Conservation (phyloP, 768 basidiomycete species). For the Xerocomus brunneocitrinus region DNA sequence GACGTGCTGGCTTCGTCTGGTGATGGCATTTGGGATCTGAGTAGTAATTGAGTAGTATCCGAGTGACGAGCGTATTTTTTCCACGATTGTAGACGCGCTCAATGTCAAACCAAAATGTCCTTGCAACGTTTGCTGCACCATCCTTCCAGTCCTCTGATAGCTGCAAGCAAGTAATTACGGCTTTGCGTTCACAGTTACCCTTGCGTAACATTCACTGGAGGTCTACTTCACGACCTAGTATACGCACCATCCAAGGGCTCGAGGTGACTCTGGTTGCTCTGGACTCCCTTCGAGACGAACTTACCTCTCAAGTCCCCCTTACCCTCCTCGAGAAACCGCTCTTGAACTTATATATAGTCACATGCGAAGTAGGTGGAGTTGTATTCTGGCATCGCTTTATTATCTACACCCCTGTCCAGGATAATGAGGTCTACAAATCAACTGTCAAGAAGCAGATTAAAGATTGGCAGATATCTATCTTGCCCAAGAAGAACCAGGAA, state of each 20-base stretch:
- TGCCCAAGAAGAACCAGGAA: slow-evolving; percentile 77
- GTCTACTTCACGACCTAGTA: slow-evolving; percentile 57
- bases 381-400: slow-evolving; percentile 2
- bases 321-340: slow-evolving; percentile 84
- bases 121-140: slow-evolving; percentile 66
- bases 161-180: slow-evolving; percentile 65
- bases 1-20: slow-evolving; percentile 60
- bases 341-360: slow-evolving; percentile 79
- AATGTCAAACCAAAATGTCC: slow-evolving; percentile 47
- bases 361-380: slow-evolving; percentile 71
- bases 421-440: slow-evolving; percentile 70
- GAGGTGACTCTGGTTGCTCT: slow-evolving; percentile 67
- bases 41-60: neutral
- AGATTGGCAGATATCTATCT: slow-evolving; percentile 77
- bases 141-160: slow-evolving; percentile 63
- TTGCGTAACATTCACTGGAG: slow-evolving; percentile 94
- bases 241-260: slow-evolving; percentile 89
- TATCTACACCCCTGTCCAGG: slow-evolving; percentile 33
- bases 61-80: neutral
- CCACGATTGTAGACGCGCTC: slow-evolving; percentile 12
- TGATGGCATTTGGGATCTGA: slow-evolving; percentile 44
- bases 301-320: slow-evolving; percentile 67
- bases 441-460: slow-evolving; percentile 81
- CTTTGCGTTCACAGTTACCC: slow-evolving; percentile 70
- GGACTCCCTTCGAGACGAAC: slow-evolving; percentile 66